These are phyloP conservation scores for Aspergillus saccharolyticus DNA, from an alignment of 495 filamentous ascomycete species.

Conservation along the genomic window DNA sequence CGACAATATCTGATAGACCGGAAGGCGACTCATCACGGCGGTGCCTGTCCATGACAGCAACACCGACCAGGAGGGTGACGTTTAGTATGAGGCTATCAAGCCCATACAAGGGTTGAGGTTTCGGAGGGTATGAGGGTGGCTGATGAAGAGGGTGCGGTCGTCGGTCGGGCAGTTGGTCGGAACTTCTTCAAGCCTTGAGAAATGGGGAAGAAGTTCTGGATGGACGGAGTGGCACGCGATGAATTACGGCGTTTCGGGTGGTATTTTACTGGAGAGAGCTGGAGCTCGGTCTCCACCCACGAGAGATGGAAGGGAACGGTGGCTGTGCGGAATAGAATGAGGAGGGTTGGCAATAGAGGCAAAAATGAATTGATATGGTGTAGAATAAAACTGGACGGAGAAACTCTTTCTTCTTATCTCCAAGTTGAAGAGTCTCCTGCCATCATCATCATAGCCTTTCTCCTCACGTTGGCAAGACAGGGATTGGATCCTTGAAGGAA, in stretches of 20 bases:
- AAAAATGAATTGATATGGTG: background rate
- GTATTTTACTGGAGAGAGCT: slow-evolving; percentile 2
- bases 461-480: background rate
- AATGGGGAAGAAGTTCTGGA: slow-evolving; percentile 1
- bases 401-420: too few species aligned
- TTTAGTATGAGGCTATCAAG: slow-evolving; percentile 21
- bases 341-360: background rate
- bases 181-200: slow-evolving; percentile 1
- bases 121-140: background rate
- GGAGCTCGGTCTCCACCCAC: background rate
- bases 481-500: background rate
- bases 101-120: slow-evolving; percentile 22
- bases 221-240: slow-evolving; percentile 28
- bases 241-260: slow-evolving; percentile 31
- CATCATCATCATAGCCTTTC: background rate
- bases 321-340: background rate
- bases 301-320: background rate
- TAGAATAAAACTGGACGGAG: background rate
- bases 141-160: background rate
- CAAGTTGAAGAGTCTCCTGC: background rate
- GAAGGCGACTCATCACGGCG: slow-evolving; percentile 44
- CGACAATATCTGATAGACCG: slow-evolving; percentile 43
- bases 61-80: slow-evolving; percentile 22
- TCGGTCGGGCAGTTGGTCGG: slow-evolving; percentile 4
- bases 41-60: slow-evolving; percentile 42